Evolutionary conservation across 306 rosid genomes (phyloP), one percentile per base, ranked within the genome.

Genomic region (Medicago truncatula): DNA sequence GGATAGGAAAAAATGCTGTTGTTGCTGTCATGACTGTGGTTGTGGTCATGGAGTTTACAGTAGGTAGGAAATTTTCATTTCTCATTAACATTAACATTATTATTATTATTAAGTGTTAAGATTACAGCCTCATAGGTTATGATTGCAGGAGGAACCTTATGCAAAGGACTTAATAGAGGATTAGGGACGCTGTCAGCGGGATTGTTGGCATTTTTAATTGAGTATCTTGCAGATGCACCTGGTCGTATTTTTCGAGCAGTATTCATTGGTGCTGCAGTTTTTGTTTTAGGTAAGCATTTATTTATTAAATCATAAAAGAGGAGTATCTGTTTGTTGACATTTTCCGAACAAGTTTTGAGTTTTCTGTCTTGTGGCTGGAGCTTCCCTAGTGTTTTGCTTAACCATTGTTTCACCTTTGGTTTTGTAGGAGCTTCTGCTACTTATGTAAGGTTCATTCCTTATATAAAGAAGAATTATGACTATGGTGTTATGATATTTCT

Each of bases 21-120:
- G 92, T 93, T 94, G 97, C 98, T 65, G 92, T 93, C 82, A 89
- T 93, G 96, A 93, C 98, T 25, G 98, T 93, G 40, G 98, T 91
- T 62, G 94, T 93, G 71, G 97, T 93, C 15, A 86, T 91, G 10
- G 98, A 93, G 85, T 93, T 91, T 81, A 93, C 98, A 20, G 97
- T 89, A 38, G 98, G 97, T 89, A 58, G 5, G 69, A 28, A 62
- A 41, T 70, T 21, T 13, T 71, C 16, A 70, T n/a, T 61, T 65
- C 40, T 39, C 20, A 34, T 4, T 82, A 2, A 8, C 58, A 56
- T 73, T 28, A 44, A 8, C 58, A 56, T 73, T 28, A 44, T 76
- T n/a, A 20, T 14, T 28, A 60, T 60, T 61, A 6, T 44, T 13
- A 2, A 70, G 36, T 18, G 38, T 15, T 67, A n/a, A 2, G 50